Base-by-base conservation (phyloP, 768 basidiomycete genomes). In the Agaricus blazei region DNA sequence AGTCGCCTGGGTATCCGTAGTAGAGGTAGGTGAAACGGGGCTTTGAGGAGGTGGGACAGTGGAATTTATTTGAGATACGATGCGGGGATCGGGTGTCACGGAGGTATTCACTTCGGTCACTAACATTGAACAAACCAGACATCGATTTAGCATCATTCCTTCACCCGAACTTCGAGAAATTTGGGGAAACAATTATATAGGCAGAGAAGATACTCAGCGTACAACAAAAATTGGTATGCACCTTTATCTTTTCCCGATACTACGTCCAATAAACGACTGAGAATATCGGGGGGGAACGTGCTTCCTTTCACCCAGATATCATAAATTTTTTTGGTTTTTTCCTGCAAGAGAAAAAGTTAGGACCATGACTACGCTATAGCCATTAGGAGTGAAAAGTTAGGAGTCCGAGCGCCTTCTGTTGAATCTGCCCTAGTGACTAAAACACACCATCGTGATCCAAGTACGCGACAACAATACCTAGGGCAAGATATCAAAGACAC, bases 291-390 rank as follows among this genome's bases (percentile, higher is more conserved):
- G 56, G 93, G 87, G 74, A 99, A 99, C 48, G 96, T 96, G 71
- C 78, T 83, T 56, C 85, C 83, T 71, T 95, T 96, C 64, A 79
- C 81, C 96, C 96, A 99, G 65, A 99, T 98, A 74, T 98, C 97
- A 71, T 96, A 83, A 65, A 99, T 85, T 72, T 98, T 98, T 78
- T 88, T 88, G 45, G 90, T 81, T 75, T 99, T 99, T 77, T 97
- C 96, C 95, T 98, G 78, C 65, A 64, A 60, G 65, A 69, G 68
- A 70, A 60, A 41, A 62, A 59, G 77, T 82, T 71, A 82, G 76
- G 72, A 70, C 60, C 64, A 65, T 57, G 43, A 50, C 54, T 56
- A 56, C 40, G 48, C 50, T 45, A 50, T 45, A 50, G 12, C 24
- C 5, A 24, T 26, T 14, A 12, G 62, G 62, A 64, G 65, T 67